Evolutionary conservation across 2,329 filamentous ascomycete species (phyloP).

Genomic region (Neoscytalidium dimidiatum): DNA sequence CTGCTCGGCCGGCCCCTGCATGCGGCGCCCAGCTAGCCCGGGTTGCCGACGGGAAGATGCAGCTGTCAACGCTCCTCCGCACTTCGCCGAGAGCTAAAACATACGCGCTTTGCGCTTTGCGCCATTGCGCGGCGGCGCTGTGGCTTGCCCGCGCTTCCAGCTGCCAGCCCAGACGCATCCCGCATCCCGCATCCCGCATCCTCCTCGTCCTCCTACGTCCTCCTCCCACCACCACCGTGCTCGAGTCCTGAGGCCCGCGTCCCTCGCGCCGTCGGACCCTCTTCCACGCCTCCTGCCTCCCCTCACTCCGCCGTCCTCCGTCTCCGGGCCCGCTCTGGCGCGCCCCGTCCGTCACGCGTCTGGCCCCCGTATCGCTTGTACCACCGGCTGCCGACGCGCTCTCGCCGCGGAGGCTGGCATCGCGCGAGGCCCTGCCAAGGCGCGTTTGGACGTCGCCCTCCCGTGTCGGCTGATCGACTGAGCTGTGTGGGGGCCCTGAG

Average conservation of each 20-base stretch:
- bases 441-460: background rate
- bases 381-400: background rate
- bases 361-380: background rate
- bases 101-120: slow-evolving; percentile 8
- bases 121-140: background rate
- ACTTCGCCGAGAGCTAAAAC: slow-evolving; percentile 18
- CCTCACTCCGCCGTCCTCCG: background rate
- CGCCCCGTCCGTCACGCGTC: slow-evolving; percentile 8
- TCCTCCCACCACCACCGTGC: background rate
- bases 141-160: background rate
- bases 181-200: background rate
- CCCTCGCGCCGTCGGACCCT: background rate
- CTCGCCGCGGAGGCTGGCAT: slow-evolving; percentile 1
- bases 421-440: slow-evolving; percentile 17
- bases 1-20: slow-evolving; percentile 14
- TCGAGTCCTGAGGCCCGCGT: background rate
- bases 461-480: slow-evolving; percentile 16
- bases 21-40: slow-evolving; percentile 14
- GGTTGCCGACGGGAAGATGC: slow-evolving; percentile 13
- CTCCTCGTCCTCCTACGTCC: background rate
- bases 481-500: background rate
- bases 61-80: slow-evolving; percentile 17
- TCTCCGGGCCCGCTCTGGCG: background rate
- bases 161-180: background rate
- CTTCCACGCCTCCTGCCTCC: background rate